Conservation (phyloP, 1,284 basidiomycete species). For the Cutaneotrichosporon arboriforme region DNA sequence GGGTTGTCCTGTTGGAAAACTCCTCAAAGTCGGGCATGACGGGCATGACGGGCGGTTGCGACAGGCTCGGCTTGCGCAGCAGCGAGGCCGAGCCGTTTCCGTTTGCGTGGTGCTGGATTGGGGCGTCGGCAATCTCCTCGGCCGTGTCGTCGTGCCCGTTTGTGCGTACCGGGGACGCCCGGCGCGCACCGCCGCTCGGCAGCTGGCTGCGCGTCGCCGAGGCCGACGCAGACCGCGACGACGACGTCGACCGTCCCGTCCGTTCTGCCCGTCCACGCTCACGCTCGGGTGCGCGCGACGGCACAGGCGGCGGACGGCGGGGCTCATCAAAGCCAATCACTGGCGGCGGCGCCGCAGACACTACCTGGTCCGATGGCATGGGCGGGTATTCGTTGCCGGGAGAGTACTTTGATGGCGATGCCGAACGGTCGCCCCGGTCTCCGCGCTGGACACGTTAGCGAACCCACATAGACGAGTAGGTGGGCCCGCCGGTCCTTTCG, state of each 20-base stretch:
- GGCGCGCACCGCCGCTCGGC: too few species aligned
- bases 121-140: constrained; percentile 3
- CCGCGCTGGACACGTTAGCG: constrained; percentile 13
- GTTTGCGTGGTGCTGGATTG: not conserved
- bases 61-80: constrained; percentile 17
- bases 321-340: not conserved
- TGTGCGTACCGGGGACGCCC: too few species aligned
- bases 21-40: constrained; percentile 48
- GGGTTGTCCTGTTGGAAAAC: constrained; percentile 15
- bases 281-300: not conserved
- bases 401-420: constrained; percentile 13
- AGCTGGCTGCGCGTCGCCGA: too few species aligned
- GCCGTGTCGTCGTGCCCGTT: not conserved
- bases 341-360: too few species aligned
- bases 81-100: not conserved
- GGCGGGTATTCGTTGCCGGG: constrained; percentile 9
- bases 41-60: constrained; percentile 41
- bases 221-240: not conserved
- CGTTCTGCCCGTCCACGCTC: not conserved
- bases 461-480: constrained; percentile 9
- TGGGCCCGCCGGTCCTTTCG: constrained; percentile 3
- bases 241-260: not conserved
- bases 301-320: not conserved
- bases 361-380: constrained; percentile 2
- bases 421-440: constrained; percentile 7